Evolutionary conservation across 768 basidiomycete species (phyloP), one percentile per base, ranked within the genome.

Genomic region (Postia placenta): DNA sequence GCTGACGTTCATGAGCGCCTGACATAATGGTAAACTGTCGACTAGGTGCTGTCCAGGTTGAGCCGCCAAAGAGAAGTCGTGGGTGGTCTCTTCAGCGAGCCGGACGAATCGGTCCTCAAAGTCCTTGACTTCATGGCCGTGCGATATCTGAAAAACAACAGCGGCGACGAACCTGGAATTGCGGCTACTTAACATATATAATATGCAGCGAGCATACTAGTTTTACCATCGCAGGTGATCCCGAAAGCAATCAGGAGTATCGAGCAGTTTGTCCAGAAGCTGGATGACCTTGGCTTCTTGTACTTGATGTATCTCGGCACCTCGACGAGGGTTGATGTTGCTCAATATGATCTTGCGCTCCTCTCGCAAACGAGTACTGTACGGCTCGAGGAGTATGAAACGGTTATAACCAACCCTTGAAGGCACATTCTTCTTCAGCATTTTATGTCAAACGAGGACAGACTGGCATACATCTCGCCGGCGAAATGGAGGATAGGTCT

Each of bases 401-500:
- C 52, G 50, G 12, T 42, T 38, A 11, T 50, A 57, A 2, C 55
- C 55, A 9, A 44, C 30, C n/a, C 52, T 53, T 17, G n/a, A 9
- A 11, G 11, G 11, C 24, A 42, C 11, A 7, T 7, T 15, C 7
- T 33, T 20, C 6, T 7, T 39, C 17, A 39, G 24, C 5, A 38
- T 48, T 20, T 22, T 23, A 40, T 42, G 1, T 7, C n/a, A 2
- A 25, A 9, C 5, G 24, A 24, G 39, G 9, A 48, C 19, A 17
- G 9, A 9, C 19, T 7, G 30, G 26, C 24, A 27, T 17, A 85
- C 75, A 87, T 70, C 48, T 88, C 85, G 20, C 81, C 78, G 9
- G 66, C 69, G 85, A 89, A 87, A 39, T 82, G 70, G 22, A 86
- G 66, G 20, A 27, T 15, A 4, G 51, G 50, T 7, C 61, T 33